phyloP scores from a whole-genome alignment of 192 early-diverging fungal genomes.

The Coemansia sp. region DNA sequence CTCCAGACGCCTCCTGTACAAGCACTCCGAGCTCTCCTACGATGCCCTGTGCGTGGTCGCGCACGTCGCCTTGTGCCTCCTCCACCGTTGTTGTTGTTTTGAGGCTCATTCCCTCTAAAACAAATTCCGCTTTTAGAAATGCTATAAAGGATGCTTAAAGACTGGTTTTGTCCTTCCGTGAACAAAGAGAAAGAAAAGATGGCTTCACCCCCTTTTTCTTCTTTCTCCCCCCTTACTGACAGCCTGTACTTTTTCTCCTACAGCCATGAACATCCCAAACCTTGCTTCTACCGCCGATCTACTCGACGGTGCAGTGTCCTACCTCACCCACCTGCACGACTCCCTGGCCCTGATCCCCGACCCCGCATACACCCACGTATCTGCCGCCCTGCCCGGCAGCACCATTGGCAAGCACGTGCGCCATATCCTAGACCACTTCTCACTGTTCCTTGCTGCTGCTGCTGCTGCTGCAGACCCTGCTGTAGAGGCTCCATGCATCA shows the following conservation, averaged over 20 bases:
- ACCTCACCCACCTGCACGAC: slow-evolving; percentile 16
- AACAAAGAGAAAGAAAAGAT: neutral
- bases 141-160: no score
- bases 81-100: slow-evolving; percentile 31
- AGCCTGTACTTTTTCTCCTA: no score
- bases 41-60: slow-evolving; percentile 45
- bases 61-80: slow-evolving; percentile 41
- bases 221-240: neutral
- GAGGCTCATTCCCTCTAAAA: neutral
- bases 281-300: slow-evolving; percentile 10
- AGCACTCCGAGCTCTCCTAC: slow-evolving; percentile 29
- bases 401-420: slow-evolving; percentile 61
- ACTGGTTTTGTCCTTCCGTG: no score
- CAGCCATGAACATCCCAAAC: neutral
- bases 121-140: no score
- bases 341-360: slow-evolving; percentile 19
- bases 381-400: slow-evolving; percentile 44
- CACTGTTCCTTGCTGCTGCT: slow-evolving; percentile 21
- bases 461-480: neutral
- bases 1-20: slow-evolving; percentile 45
- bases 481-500: slow-evolving; percentile 11
- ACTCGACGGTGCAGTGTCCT: slow-evolving; percentile 15
- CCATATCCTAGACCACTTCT: slow-evolving; percentile 56
- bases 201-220: neutral
- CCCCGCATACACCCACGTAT: slow-evolving; percentile 26